Evolutionary conservation across 257 asterid species (phyloP).

Genomic region (Fraxinus cuspidata): DNA sequence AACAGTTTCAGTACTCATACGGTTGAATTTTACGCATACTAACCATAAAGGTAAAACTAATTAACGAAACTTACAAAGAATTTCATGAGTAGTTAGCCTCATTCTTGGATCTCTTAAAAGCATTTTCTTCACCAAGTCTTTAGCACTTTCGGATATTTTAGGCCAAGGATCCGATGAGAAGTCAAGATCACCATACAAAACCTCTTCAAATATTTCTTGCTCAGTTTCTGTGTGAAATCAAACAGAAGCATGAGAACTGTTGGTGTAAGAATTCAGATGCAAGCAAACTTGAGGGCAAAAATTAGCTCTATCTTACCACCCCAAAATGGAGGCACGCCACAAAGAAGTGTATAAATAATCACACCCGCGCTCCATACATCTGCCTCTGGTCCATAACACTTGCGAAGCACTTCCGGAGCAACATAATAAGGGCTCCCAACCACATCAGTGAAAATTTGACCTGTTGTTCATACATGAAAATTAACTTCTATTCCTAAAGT

Average conservation of each 20-base stretch:
- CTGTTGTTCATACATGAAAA: neutral
- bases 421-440: conserved; percentile 39
- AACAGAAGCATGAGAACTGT: neutral
- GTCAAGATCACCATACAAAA: conserved; percentile 31
- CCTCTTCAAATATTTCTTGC: conserved; percentile 29
- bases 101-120: conserved; percentile 32
- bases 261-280: neutral
- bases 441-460: conserved; percentile 26
- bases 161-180: conserved; percentile 37
- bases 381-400: conserved; percentile 33
- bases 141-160: conserved; percentile 33
- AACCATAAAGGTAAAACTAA: neutral
- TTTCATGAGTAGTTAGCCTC: conserved; percentile 39
- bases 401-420: conserved; percentile 36
- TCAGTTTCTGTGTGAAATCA: conserved; percentile 27
- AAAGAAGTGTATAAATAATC: conserved; percentile 32
- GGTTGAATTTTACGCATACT: neutral
- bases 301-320: conserved; percentile 22
- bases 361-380: conserved; percentile 42
- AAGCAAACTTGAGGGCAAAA: neutral
- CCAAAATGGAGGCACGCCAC: conserved; percentile 37
- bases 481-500: neutral
- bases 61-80: conserved; percentile 30
- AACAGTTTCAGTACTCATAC: neutral
- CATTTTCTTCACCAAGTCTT: conserved; percentile 36